Conservation (phyloP, 148 eudicot genomes). For the Limonium bicolor region DNA sequence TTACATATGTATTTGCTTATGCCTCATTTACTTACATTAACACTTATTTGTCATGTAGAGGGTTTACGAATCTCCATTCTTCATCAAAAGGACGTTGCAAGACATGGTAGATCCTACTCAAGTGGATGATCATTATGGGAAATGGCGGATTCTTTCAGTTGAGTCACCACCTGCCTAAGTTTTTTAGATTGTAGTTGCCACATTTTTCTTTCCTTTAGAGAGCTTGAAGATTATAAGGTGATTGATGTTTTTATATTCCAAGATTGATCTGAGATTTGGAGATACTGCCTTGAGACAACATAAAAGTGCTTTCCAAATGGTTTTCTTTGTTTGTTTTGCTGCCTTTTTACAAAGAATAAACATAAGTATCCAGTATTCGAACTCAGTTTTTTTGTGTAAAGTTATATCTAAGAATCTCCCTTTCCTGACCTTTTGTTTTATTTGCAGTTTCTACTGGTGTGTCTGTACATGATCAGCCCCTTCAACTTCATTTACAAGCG, state of each 20-base stretch:
- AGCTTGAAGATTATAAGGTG: too few relatives aligned
- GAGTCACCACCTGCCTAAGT: conserved; percentile 13
- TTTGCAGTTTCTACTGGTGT: conserved; percentile 35
- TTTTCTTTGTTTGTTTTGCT: too few relatives aligned
- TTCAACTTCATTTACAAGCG: conserved; percentile 44
- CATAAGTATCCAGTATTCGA: too few relatives aligned
- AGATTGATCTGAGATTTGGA: too few relatives aligned
- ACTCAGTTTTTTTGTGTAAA: too few relatives aligned
- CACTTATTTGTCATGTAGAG: conserved; percentile 16
- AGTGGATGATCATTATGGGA: conserved; percentile 18
- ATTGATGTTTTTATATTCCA: too few relatives aligned
- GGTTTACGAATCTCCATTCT: conserved; percentile 20
- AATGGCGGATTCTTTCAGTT: conserved; percentile 35
- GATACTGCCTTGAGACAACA: too few relatives aligned
- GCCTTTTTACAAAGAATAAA: too few relatives aligned
- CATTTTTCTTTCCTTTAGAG: too few relatives aligned
- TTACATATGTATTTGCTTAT: background rate
- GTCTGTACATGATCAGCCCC: conserved; percentile 22
- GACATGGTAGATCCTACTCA: conserved; percentile 39
- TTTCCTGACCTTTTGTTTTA: too few relatives aligned
- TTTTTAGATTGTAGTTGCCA: background rate
- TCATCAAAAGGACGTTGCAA: conserved; percentile 17
- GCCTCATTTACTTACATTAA: background rate
- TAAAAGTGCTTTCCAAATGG: too few relatives aligned
- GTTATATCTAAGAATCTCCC: too few relatives aligned